A percentile compares a stretch with the other conserved stretches of the same genome.
Conservation (phyloP, 75 land plant genomes). For the Cunninghamia lanceolata region DNA sequence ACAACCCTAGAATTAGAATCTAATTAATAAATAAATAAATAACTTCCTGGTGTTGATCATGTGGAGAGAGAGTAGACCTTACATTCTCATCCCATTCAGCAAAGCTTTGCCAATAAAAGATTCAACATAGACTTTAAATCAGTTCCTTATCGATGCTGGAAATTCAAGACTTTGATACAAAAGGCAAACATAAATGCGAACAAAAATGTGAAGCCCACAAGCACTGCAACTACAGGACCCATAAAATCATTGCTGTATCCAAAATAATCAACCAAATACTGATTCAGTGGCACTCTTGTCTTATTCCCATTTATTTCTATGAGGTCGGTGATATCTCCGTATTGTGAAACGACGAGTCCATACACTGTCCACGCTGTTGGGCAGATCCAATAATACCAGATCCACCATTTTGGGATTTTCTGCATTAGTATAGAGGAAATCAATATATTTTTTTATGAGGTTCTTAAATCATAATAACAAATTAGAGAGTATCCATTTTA, state of each 20-base stretch:
- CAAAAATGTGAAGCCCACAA: slow-evolving; percentile 35
- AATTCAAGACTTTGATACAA: slow-evolving; percentile 59
- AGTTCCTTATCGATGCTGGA: slow-evolving; percentile 50
- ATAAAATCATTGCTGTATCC: slow-evolving; percentile 32
- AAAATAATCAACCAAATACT: slow-evolving; percentile 20
- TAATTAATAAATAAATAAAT: no score
- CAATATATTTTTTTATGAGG: not conserved
- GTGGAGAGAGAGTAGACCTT: no score
- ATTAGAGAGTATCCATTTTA: no score
- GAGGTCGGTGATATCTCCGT: slow-evolving; percentile 20
- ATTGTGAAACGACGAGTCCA: slow-evolving; percentile 35
- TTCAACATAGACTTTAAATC: not conserved
- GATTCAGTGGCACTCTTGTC: slow-evolving; percentile 11
- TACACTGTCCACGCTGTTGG: slow-evolving; percentile 36
- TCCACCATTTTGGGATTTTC: slow-evolving; percentile 45
- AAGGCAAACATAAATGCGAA: slow-evolving; percentile 51
- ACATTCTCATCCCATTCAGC: no score
- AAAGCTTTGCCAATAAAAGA: no score
- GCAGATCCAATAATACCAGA: slow-evolving; percentile 43
- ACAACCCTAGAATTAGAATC: no score
- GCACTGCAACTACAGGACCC: slow-evolving; percentile 29
- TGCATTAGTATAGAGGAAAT: slow-evolving; percentile 12
- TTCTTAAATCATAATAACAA: no score
- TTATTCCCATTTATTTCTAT: slow-evolving; percentile 8
- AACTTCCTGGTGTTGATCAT: no score